Evolutionary conservation across 1,284 basidiomycete genomes (phyloP), one percentile per base, ranked within the genome.

Genomic region (Cutaneotrichosporon cutaneum): DNA sequence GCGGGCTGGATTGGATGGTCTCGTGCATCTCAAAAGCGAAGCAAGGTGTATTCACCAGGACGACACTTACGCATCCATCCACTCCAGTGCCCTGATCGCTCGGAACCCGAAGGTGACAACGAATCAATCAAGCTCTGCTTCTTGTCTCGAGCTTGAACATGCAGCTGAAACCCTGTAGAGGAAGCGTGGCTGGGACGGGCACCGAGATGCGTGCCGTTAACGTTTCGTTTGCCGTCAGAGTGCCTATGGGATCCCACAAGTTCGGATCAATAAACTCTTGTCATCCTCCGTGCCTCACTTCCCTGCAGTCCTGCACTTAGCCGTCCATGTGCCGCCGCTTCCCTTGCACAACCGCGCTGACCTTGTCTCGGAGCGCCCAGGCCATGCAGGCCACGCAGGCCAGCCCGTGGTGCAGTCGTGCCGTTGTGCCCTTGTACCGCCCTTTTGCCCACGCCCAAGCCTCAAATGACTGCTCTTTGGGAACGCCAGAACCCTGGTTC

Each of bases 231-330:
- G 35, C 35, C 35, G 35, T 36, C 35, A 36, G 35, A 45, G 27
- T 26, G 11, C 11, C 16, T 32, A 18, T 13, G 48, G 48, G 13
- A 18, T 51, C 48, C 48, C 48, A 51, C 27, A 51, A 32, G 16
- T 51, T 32, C 27, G 48, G 27, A 51, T 51, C 48, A n/a, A 27
- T 48, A 48, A 48, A 27, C 48, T 51, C 27, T 27, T 21, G 48
- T n/a, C 26, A 21, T 32, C 27, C 48, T 27, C 48, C 26, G 45
- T 47, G 45, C 45, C 45, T 24, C 18, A 22, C 26, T 47, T 14
- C 39, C 39, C 18, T 18, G 16, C 16, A 39, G n/a, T n/a, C n/a
- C 36, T 39, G 13, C 13, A 2, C 5, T 18, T 42, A 42, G 18
- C 39, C 7, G 18, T n/a, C n/a, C 16, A 42, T 42, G 39, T 42